Base-by-base conservation (phyloP, 75 land plant species). In the Cryptomeria japonica region DNA sequence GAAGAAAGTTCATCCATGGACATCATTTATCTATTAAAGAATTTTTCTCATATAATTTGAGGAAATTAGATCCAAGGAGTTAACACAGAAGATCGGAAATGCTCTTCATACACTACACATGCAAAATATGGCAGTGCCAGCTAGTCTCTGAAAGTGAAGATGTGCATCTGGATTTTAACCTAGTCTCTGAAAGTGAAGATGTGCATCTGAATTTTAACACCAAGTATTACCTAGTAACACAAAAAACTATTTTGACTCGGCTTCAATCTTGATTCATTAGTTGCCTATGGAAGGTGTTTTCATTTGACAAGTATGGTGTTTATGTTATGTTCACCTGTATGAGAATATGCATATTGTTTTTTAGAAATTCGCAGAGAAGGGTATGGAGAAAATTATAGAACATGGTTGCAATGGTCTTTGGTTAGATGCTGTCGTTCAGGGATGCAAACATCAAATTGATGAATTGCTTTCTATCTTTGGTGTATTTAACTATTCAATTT, bases 391-490 rank as follows among this genome's bases (percentile, higher is more conserved):
- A 34, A 82, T 38, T 53, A 80, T 86, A 22, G 47, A 68, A 34
- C 28, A 41, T 28, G 79, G 44, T 64, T 64, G 38, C 34, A 75
- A 82, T 32, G 41, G 28, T 86, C 22, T n/a, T 44, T 70, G 80
- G 19, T 86, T 84, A 31, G 11, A 47, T 14, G 28, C 32, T 75
- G 84, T 39, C 15, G n/a, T 3, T 31, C n/a, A 86, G 32, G 25
- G 31, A 46, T 86, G 15, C 5, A 16, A 15, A 31, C 41, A 37
- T 79, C 15, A n/a, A 86, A 61, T 5, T 25, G 5, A 12, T 37
- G 86, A 87, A 87, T 84, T 47, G 46, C 31, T 84, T 39, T 86
- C 31, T 5, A 16, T 22, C 19, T 87, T 15, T 22, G 41, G 34
- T 11, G 18, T 18, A 31, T 22, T n/a, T 38, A 68, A 7, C 34